Base-by-base conservation (phyloP, 495 filamentous ascomycete species). In the Penicillium psychrofluorescens region DNA sequence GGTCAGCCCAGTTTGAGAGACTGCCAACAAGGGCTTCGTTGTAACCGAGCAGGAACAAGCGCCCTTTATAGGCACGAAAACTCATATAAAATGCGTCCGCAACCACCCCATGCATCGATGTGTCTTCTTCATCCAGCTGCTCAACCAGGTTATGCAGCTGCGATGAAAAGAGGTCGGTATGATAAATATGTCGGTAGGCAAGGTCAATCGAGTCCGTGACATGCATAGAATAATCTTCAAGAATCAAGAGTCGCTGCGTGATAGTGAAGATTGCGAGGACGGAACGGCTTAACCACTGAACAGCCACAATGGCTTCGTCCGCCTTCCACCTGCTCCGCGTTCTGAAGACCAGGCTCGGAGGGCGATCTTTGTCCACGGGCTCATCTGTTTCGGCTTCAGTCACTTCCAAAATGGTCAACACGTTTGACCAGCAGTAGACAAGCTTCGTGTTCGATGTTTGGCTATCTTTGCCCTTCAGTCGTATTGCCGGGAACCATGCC, bases 61-160 rank as follows among this genome's bases (percentile, higher is more conserved):
- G 81, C 11, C 94, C 90, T 63, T 97, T 98, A 63, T 96, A 96
- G 5, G 87, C 79, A 48, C 86, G 87, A 62, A 97, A 90, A 59
- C 94, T 96, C 84, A 95, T 95, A 56, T 92, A 86, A 53, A 95
- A 98, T 11, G 94, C 92, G 70, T 98, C 94, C 11, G 91, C 91
- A 36, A 98, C 88, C 13, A 95, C 89, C 2, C 90, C 90, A 64
- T 96, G 92, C 84, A 95, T 89, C 2, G 86, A 85, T 2, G 77
- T 76, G 47, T 95, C 88, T 35, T 90, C 83, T 55, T 95, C 89
- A 47, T 95, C 85, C 37, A 92, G 71, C 46, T 88, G 81, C 57
- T 96, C 90, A 11, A 97, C 88, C 32, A 98, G 71, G 32, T 72
- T 72, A 55, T 86, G 81, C 14, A 98, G 74, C 54, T 96, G 91